Evolutionary conservation across 371 early-diverging fungal species (phyloP), one percentile per base, ranked within the genome.

Genomic region (Capillidium heterosporum): DNA sequence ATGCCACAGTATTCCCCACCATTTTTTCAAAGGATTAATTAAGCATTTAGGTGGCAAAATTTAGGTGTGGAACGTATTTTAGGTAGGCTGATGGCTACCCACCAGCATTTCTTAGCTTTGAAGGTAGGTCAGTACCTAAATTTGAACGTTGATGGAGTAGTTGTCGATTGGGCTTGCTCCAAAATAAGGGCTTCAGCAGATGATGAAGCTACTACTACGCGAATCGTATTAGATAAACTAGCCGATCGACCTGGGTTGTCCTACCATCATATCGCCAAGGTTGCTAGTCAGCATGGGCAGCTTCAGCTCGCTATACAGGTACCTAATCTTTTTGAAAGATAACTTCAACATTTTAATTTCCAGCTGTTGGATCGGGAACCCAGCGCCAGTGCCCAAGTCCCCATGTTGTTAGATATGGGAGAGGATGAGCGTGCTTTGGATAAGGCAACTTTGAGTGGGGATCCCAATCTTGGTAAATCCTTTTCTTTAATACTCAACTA

Each of bases 111-210:
- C 19, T 66, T 97, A 21, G 95, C 95, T 0, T 67, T 91, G 23
- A 75, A 81, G 15, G 74, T 95, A 19, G 86, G 90, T 57, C 85
- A 86, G 32, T 89, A 88, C 61, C 63, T 94, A 40, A 75, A 82
- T 39, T 67, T 89, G 57, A 72, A 81, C n/a, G 71, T 77, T 0
- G 89, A 90, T 58, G 74, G 79, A 31, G 86, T 94, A 27, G 64
- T 91, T 21, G 82, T 91, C 28, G 88, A 94, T 62, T 97, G 98
- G 98, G 98, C 95, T 0, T 89, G 91, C 58, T 77, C 85, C 60
- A 94, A 95, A 73, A 79, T 83, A 59, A 88, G 85, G 62, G 67
- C 75, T 0, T 82, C 90, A 0, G 77, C 75, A 0, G 85, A 89
- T 26, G 90, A 89, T 59, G 94, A 95, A 52, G 90, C 89, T 21